Evolutionary conservation across 129 eudicot species (phyloP).

Genomic region (Lactuca sativa): DNA sequence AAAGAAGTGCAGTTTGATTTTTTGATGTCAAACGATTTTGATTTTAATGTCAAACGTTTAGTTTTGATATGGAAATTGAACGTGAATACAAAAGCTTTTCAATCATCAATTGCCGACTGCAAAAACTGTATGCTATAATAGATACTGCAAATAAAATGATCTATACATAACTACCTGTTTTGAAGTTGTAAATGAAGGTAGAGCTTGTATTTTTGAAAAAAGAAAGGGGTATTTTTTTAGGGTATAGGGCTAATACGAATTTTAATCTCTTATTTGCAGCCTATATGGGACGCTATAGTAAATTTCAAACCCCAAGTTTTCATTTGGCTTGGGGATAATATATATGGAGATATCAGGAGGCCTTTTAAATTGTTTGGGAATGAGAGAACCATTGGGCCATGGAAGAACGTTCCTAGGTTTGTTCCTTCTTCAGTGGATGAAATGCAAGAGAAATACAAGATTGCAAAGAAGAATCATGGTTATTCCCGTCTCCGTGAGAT

Average conservation of each 20-base stretch:
- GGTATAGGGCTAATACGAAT: neutral
- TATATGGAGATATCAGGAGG: slow-evolving; percentile 59
- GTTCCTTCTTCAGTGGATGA: slow-evolving; percentile 47
- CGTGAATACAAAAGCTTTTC: neutral
- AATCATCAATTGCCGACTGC: neutral
- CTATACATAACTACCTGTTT: neutral
- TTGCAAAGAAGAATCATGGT: slow-evolving; percentile 46
- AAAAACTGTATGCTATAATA: neutral
- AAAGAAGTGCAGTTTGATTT: neutral
- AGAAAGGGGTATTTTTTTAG: neutral
- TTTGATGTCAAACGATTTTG: neutral
- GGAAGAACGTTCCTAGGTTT: slow-evolving; percentile 75
- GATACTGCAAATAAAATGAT: neutral
- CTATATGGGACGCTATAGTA: slow-evolving; percentile 58
- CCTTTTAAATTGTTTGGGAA: slow-evolving; percentile 58
- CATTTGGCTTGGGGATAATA: slow-evolving; percentile 74
- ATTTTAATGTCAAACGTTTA: too few species aligned
- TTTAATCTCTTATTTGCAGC: slow-evolving; percentile 23
- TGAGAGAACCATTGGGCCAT: slow-evolving; percentile 62
- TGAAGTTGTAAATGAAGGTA: neutral
- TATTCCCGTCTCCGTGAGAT: slow-evolving; percentile 45
- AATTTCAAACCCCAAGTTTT: slow-evolving; percentile 54
- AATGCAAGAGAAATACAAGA: slow-evolving; percentile 44
- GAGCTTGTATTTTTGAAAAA: neutral
- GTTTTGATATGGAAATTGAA: neutral